These are phyloP conservation scores for Emmonsia crescens DNA, from an alignment of 2,329 filamentous ascomycete species.

Conservation along the genomic window DNA sequence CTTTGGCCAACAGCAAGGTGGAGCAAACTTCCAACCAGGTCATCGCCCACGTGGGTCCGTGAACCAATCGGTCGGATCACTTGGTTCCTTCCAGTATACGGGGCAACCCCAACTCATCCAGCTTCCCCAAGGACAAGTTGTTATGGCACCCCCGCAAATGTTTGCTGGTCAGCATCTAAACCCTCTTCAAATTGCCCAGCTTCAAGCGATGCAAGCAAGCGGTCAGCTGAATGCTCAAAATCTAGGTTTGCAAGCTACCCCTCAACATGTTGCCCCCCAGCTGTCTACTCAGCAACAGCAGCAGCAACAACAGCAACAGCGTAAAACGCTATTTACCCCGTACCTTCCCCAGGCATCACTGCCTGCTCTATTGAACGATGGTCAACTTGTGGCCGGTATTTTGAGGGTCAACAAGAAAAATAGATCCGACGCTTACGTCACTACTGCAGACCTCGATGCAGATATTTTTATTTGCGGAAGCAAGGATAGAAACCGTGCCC, in stretches of 20 bases:
- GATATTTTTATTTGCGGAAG: constrained; percentile 99
- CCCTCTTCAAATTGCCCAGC: constrained; percentile 69
- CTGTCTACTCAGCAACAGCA: constrained; percentile 43
- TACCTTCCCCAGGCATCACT: constrained; percentile 92
- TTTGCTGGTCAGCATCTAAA: constrained; percentile 69
- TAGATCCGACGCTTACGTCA: constrained; percentile 94
- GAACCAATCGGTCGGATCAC: constrained; percentile 70
- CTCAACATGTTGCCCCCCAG: constrained; percentile 59
- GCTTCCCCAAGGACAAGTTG: constrained; percentile 70
- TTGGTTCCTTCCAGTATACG: constrained; percentile 82
- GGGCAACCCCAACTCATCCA: constrained; percentile 80
- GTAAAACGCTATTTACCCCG: constrained; percentile 96
- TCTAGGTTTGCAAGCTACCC: constrained; percentile 54
- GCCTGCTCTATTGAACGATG: constrained; percentile 79
- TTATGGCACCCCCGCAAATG: constrained; percentile 67
- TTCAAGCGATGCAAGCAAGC: constrained; percentile 50
- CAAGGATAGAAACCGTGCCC: constrained; percentile 93
- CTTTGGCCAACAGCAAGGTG: constrained; percentile 58
- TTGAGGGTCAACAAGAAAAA: constrained; percentile 99
- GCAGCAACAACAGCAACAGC: constrained; percentile 75
- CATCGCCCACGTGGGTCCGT: constrained; percentile 80
- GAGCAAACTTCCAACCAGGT: constrained; percentile 74
- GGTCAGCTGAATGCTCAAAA: constrained; percentile 71
- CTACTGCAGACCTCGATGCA: constrained; percentile 85
- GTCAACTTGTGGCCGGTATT: constrained; percentile 90